phyloP scores from a whole-genome alignment of 768 basidiomycete species.

The Hygrophoropsis aurantiaca region DNA sequence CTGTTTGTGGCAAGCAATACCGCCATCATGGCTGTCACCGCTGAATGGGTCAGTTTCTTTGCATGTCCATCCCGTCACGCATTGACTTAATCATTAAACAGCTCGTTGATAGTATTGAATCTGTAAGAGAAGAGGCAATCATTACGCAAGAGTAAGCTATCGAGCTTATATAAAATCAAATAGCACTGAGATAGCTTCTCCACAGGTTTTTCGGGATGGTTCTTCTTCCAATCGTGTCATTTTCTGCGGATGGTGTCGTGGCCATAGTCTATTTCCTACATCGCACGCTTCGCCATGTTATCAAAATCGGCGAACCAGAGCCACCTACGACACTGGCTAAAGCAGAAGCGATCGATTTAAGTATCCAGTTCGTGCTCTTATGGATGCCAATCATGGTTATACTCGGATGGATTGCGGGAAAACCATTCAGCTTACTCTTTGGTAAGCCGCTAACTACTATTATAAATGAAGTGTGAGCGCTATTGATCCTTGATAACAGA shows the following conservation, averaged over 20 bases:
- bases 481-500: constrained; percentile 37
- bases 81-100: constrained; percentile 18
- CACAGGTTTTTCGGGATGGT: constrained; percentile 72
- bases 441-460: constrained; percentile 44
- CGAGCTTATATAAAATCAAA: background rate
- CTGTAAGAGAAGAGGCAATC: constrained; percentile 40
- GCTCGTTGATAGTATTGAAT: constrained; percentile 66
- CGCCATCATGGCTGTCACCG: constrained; percentile 64
- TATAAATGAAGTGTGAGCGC: background rate
- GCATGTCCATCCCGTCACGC: background rate
- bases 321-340: constrained; percentile 61
- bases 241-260: constrained; percentile 67
- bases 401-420: constrained; percentile 64
- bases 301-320: constrained; percentile 25
- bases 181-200: background rate
- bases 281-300: background rate
- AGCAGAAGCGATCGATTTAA: constrained; percentile 71
- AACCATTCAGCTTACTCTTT: constrained; percentile 65
- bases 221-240: constrained; percentile 71
- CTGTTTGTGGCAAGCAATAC: constrained; percentile 51
- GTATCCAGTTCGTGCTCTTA: constrained; percentile 75
- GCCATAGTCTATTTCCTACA: constrained; percentile 52
- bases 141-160: constrained; percentile 54
- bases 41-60: constrained; percentile 57
- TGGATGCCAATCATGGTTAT: constrained; percentile 77